A percentile compares a stretch with the other conserved stretches of the same genome.
These are phyloP conservation scores for Dipteronia dyeriana DNA, from an alignment of 345 rosid species.

Conservation along the genomic window DNA sequence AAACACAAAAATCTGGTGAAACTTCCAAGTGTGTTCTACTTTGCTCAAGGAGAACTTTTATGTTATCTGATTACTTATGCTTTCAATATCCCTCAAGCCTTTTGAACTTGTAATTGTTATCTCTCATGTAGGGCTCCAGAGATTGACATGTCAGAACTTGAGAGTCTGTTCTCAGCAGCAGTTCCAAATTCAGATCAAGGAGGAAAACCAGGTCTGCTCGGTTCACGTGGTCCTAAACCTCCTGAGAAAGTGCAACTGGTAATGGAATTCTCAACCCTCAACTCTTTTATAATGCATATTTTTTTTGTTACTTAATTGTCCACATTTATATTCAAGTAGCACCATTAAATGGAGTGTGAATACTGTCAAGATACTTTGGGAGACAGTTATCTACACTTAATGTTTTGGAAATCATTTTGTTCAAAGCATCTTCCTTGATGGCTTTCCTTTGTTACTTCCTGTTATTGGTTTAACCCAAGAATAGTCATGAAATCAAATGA, in stretches of 20 bases:
- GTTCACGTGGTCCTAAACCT: slow-evolving; percentile 60
- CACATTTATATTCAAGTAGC: not conserved
- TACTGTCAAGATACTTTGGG: not conserved
- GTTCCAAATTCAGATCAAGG: slow-evolving; percentile 53
- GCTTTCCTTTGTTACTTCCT: not conserved
- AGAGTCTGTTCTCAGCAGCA: slow-evolving; percentile 82
- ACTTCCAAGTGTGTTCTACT: slow-evolving; percentile 66
- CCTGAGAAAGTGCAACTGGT: slow-evolving; percentile 94
- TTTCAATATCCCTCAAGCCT: slow-evolving; percentile 14
- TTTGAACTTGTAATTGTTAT: slow-evolving; percentile 15
- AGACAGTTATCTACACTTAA: not conserved
- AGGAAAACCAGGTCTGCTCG: slow-evolving; percentile 40
- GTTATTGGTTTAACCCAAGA: not conserved
- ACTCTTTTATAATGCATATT: not conserved
- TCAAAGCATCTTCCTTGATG: not conserved
- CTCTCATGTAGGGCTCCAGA: slow-evolving; percentile 72
- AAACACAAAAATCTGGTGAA: slow-evolving; percentile 85
- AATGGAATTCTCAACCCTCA: slow-evolving; percentile 20
- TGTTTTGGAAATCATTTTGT: not conserved
- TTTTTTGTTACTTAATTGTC: not conserved
- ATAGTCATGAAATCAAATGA: not conserved
- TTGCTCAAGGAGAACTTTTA: slow-evolving; percentile 9
- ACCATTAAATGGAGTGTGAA: not conserved
- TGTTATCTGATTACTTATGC: slow-evolving; percentile 14
- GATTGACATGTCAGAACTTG: slow-evolving; percentile 94